These are phyloP conservation scores for Viola pubescens DNA, from an alignment of 441 rosid genomes.

Conservation along the genomic window DNA sequence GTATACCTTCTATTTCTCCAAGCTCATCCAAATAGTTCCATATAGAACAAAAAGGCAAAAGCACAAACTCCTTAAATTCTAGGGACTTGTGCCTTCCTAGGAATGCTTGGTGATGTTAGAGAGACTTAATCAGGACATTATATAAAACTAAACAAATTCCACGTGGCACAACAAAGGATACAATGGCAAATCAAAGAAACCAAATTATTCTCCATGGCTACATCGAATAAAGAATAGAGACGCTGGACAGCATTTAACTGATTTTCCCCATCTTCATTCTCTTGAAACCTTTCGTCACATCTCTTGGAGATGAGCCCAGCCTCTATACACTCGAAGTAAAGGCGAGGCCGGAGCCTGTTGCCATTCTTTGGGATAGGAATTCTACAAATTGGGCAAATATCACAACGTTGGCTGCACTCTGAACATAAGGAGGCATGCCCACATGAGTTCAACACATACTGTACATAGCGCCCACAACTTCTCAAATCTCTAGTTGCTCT, in stretches of 20 bases:
- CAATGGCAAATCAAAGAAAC: conserved; percentile 81
- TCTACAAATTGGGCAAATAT: conserved; percentile 85
- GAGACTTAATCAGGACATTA: too few relatives aligned
- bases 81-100: neutral
- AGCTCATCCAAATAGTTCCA: neutral
- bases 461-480: conserved; percentile 72
- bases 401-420: conserved; percentile 77
- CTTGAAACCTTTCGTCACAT: conserved; percentile 51
- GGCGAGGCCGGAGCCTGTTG: conserved; percentile 46
- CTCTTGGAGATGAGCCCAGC: conserved; percentile 66
- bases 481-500: conserved; percentile 86
- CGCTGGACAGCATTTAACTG: conserved; percentile 56
- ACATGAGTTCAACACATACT: conserved; percentile 57
- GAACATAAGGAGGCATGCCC: conserved; percentile 86
- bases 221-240: conserved; percentile 77
- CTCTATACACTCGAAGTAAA: conserved; percentile 65
- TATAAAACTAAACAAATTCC: too few relatives aligned
- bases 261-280: conserved; percentile 48
- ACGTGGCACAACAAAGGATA: conserved; percentile 37
- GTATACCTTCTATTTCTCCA: neutral
- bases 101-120: neutral
- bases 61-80: neutral
- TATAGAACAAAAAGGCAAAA: conserved; percentile 1
- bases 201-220: conserved; percentile 77
- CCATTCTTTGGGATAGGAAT: conserved; percentile 36